A percentile compares a stretch with the other conserved stretches of the same genome.
Conservation (phyloP, 139 green algal species). For the Tetraselmis striata region DNA sequence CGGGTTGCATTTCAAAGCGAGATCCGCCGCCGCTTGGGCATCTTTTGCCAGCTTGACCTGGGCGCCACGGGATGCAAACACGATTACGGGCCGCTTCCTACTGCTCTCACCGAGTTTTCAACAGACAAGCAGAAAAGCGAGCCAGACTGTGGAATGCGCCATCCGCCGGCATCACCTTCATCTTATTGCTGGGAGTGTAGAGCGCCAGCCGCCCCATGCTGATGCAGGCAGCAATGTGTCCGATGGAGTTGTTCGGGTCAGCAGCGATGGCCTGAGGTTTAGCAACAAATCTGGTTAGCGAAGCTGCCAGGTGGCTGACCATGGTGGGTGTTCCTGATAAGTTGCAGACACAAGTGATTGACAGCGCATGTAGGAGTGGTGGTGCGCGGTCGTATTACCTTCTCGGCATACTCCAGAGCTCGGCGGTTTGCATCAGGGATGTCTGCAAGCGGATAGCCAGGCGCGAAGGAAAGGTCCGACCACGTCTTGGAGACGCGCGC, state of each 20-base stretch:
- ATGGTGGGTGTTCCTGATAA: too few relatives aligned
- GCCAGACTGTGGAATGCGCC: too few relatives aligned
- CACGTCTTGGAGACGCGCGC: not conserved
- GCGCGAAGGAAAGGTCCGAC: not conserved
- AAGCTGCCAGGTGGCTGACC: too few relatives aligned
- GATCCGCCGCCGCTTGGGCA: not conserved
- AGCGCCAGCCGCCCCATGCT: not conserved
- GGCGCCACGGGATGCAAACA: too few relatives aligned
- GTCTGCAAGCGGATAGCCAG: not conserved
- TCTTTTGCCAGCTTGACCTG: not conserved
- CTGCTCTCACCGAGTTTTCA: too few relatives aligned
- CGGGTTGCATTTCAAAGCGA: not conserved
- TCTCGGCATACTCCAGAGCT: not conserved
- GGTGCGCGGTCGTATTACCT: too few relatives aligned
- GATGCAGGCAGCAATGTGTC: not conserved
- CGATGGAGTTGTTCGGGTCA: not conserved
- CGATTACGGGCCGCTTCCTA: too few relatives aligned
- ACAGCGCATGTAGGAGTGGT: too few relatives aligned
- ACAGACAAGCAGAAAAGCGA: too few relatives aligned
- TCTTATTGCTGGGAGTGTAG: not conserved
- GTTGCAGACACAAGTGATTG: too few relatives aligned
- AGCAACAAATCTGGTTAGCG: too few relatives aligned
- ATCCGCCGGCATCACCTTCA: too few relatives aligned
- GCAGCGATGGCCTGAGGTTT: not conserved
- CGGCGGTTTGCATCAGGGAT: not conserved